These are phyloP conservation scores for Ruellia speciosa DNA, from an alignment of 305 asterid species.

Conservation along the genomic window DNA sequence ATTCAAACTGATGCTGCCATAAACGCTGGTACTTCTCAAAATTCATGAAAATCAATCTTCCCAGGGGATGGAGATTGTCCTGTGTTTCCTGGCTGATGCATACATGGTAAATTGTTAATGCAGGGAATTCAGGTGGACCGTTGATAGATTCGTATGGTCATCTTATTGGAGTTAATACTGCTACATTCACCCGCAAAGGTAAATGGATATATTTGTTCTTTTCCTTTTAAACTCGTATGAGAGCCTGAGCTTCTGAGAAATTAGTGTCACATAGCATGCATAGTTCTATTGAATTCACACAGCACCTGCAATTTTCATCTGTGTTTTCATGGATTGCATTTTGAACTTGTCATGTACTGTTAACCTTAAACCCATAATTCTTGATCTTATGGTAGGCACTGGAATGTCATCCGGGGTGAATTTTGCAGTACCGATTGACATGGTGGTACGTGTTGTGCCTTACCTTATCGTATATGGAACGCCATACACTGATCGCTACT, in stretches of 20 bases:
- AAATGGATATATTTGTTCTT: neutral
- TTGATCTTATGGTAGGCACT: constrained; percentile 40
- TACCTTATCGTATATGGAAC: constrained; percentile 80
- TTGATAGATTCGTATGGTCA: constrained; percentile 71
- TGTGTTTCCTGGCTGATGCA: constrained; percentile 9
- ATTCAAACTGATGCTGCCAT: constrained; percentile 95
- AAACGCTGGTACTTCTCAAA: constrained; percentile 52
- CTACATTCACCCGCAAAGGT: constrained; percentile 89
- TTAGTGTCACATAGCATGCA: too few relatives aligned
- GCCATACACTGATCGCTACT: constrained; percentile 55
- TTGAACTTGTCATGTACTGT: too few relatives aligned
- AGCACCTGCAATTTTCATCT: neutral
- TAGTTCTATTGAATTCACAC: neutral
- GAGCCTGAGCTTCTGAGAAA: neutral
- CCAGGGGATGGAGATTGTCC: neutral
- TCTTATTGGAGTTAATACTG: constrained; percentile 74
- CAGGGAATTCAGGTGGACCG: constrained; percentile 89
- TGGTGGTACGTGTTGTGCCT: constrained; percentile 56
- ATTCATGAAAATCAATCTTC: neutral
- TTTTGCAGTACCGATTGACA: constrained; percentile 75
- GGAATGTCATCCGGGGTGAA: constrained; percentile 86
- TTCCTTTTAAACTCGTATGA: too few relatives aligned
- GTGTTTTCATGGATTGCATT: too few relatives aligned
- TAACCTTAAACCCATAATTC: neutral
- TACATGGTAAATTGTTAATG: constrained; percentile 5